Evolutionary conservation across 2,329 filamentous ascomycete genomes (phyloP).

Genomic region (Aureobasidium sp.): DNA sequence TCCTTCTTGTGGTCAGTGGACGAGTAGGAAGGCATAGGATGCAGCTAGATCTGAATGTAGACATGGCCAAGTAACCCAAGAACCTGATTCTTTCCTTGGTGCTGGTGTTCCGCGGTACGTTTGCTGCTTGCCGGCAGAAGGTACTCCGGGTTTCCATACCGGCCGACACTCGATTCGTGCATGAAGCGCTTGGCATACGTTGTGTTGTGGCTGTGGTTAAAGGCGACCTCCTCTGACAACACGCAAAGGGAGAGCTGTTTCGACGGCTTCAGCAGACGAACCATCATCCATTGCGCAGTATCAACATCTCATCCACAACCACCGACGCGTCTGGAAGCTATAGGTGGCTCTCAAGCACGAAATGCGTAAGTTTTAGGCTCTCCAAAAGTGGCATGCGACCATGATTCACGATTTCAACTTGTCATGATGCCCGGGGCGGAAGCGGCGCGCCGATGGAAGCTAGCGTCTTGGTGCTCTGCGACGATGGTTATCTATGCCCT

Average conservation of each 20-base stretch:
- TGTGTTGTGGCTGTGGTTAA: neutral
- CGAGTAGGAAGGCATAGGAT: neutral
- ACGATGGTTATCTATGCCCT: conserved; percentile 6
- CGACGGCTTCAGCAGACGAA: neutral
- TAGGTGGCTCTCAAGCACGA: neutral
- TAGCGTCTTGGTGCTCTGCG: conserved; percentile 3
- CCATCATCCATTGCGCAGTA: neutral
- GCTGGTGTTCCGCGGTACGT: neutral
- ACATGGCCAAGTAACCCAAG: neutral
- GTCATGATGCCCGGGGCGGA: conserved; percentile 4
- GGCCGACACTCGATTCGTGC: too few relatives aligned
- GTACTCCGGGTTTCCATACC: neutral
- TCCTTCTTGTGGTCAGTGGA: neutral
- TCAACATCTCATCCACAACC: neutral
- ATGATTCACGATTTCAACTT: neutral
- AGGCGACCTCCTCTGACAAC: neutral
- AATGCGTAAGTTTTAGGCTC: conserved; percentile 4
- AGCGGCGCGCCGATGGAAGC: neutral
- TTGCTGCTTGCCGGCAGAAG: neutral
- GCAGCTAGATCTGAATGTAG: neutral
- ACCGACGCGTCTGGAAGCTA: neutral
- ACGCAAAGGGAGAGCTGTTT: neutral
- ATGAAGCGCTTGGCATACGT: neutral
- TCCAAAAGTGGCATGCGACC: neutral
- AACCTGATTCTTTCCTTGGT: neutral